phyloP scores from a whole-genome alignment of 1,284 basidiomycete genomes.

The Tilletia indica region DNA sequence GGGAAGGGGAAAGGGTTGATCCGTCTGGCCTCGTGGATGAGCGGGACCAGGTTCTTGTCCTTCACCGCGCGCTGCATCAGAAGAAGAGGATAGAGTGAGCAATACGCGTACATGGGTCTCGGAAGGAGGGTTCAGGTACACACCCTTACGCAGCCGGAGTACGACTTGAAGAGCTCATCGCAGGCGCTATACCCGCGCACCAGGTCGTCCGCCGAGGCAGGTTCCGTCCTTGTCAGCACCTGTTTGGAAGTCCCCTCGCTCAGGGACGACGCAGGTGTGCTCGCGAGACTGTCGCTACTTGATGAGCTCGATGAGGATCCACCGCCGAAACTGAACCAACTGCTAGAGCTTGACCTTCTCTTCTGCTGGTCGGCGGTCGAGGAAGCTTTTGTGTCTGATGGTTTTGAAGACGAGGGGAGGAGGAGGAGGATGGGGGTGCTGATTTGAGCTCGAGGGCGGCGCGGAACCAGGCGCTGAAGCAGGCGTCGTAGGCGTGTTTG shows the following conservation, averaged over 20 bases:
- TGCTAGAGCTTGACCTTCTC: conserved; percentile 31
- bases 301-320: background rate
- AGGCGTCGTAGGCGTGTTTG: conserved; percentile 83
- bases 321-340: conserved; percentile 22
- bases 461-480: conserved; percentile 95
- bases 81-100: background rate
- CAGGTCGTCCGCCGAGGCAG: conserved; percentile 38
- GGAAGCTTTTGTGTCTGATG: background rate
- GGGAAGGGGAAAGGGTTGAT: conserved; percentile 52
- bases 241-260: background rate
- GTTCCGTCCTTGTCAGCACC: conserved; percentile 26
- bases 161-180: conserved; percentile 74
- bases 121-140: conserved; percentile 29
- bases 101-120: background rate
- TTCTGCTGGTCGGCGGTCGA: background rate
- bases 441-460: conserved; percentile 67
- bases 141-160: conserved; percentile 76
- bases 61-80: conserved; percentile 71
- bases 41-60: conserved; percentile 70
- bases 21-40: conserved; percentile 72
- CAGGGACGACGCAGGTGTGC: conserved; percentile 55
- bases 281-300: conserved; percentile 20
- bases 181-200: conserved; percentile 71
- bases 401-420: conserved; percentile 17
- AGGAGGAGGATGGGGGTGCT: conserved; percentile 24